Conservation (phyloP, 306 rosid species). For the Sophora flavescens region DNA sequence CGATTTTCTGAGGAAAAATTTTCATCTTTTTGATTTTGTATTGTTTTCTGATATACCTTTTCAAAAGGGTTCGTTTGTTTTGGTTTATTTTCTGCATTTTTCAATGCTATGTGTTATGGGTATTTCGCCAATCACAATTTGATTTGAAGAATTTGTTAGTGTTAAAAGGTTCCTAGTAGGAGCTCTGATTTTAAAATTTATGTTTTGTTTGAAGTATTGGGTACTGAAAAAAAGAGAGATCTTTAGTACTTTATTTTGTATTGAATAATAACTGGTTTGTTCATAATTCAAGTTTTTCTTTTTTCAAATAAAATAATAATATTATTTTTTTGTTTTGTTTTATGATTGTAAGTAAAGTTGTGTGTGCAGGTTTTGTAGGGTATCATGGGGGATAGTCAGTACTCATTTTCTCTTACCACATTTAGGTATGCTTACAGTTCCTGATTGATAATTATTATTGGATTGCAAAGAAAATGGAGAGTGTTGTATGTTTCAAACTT, state of each 20-base stretch:
- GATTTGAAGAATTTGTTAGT: not conserved
- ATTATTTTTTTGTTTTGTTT: not conserved
- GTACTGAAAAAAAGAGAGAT: not conserved
- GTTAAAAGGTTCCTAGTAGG: not conserved
- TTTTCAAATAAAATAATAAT: not conserved
- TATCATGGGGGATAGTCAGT: constrained; percentile 68
- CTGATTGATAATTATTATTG: not conserved
- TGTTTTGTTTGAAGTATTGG: not conserved
- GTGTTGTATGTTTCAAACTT: constrained; percentile 9
- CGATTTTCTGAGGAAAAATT: not conserved
- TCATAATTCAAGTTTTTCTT: not conserved
- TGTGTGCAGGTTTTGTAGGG: constrained; percentile 35
- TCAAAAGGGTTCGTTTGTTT: not conserved
- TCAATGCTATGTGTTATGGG: constrained; percentile 1
- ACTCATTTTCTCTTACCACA: constrained; percentile 66
- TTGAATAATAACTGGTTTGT: not conserved
- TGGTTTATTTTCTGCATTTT: not conserved
- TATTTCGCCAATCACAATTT: not conserved
- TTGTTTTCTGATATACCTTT: not conserved
- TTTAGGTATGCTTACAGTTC: constrained; percentile 57
- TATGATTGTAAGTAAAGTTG: constrained; percentile 1
- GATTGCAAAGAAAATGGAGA: not conserved
- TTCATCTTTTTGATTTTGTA: not conserved
- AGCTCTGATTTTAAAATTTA: not conserved
- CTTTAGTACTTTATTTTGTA: not conserved